Evolutionary conservation across 2,329 filamentous ascomycete species (phyloP), one percentile per base, ranked within the genome.

Genomic region (Fusarium ramigenum): DNA sequence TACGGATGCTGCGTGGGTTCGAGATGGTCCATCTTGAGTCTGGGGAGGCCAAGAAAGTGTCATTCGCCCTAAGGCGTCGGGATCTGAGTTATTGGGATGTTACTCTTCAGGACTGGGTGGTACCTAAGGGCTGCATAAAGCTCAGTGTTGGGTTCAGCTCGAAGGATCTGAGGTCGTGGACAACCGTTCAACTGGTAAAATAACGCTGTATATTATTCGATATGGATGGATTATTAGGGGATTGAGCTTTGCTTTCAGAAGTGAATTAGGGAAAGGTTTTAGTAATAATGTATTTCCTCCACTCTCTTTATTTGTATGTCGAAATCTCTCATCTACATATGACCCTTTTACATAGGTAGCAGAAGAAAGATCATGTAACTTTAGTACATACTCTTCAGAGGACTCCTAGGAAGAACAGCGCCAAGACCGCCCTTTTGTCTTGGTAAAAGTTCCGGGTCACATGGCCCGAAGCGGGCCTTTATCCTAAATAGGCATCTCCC

Each of bases 81-180:
- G 86, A 88, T 63, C 66, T 87, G 19, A 87, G 85, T 76, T 85
- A 83, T 74, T 87, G 85, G 86, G 83, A 87, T 62, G 76, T 83
- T 5, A 73, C 74, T 21, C 70, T 79, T 7, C 83, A 86, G 77
- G 73, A 82, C 58, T 87, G 85, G 85, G n/a, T 75, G 10, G 77
- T 78, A 23, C 77, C 77, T 16, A 50, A 63, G 19, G 77, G 77
- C 19, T 73, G 77, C n/a, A 78, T 78, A 44, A 65, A 61, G 30
- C 42, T 78, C 8, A 73, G 69, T 43, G 77, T 75, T 43, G 77
- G 77, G 21, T 78, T 78, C 64, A 78, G 77, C 66, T 78, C 75
- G 56, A 64, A 73, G 23, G 60, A 78, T 30, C 32, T 78, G 37
- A 76, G 72, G 66, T 19, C 30, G 15, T 52, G 16, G 8, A 36